A percentile compares a stretch with the other conserved stretches of the same genome.
phyloP scores from a whole-genome alignment of 192 early-diverging fungal species.

The Backusella luteola region DNA sequence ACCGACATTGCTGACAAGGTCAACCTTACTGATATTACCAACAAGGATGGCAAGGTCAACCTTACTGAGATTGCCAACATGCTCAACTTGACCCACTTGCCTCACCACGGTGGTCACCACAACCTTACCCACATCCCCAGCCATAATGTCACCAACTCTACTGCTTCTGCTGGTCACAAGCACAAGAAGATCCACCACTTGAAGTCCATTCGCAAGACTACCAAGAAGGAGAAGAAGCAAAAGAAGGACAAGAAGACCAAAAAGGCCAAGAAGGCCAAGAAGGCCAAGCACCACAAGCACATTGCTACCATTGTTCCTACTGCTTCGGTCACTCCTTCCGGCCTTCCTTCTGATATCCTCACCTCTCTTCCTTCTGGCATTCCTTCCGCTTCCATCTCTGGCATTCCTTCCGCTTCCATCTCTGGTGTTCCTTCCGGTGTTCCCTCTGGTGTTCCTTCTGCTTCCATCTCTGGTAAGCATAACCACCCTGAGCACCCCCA shows the following conservation, averaged over 20 bases:
- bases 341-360: background rate
- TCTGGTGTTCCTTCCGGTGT: background rate
- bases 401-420: background rate
- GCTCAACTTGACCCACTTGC: background rate
- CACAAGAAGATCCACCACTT: background rate
- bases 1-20: too few relatives aligned
- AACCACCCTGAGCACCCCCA: background rate
- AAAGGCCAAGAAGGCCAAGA: background rate
- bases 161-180: constrained; percentile 6
- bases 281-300: background rate
- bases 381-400: background rate
- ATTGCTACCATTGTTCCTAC: background rate
- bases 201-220: background rate
- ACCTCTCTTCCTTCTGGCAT: background rate
- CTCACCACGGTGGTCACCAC: background rate
- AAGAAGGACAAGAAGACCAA: background rate
- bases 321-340: background rate
- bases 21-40: too few relatives aligned
- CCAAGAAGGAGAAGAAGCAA: background rate
- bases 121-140: background rate
- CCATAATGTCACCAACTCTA: background rate
- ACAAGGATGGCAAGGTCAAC: too few relatives aligned
- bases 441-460: background rate
- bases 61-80: too few relatives aligned
- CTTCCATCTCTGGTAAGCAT: background rate